Conservation (phyloP, 2,329 filamentous ascomycete genomes). For the Paecilomyces formosus region DNA sequence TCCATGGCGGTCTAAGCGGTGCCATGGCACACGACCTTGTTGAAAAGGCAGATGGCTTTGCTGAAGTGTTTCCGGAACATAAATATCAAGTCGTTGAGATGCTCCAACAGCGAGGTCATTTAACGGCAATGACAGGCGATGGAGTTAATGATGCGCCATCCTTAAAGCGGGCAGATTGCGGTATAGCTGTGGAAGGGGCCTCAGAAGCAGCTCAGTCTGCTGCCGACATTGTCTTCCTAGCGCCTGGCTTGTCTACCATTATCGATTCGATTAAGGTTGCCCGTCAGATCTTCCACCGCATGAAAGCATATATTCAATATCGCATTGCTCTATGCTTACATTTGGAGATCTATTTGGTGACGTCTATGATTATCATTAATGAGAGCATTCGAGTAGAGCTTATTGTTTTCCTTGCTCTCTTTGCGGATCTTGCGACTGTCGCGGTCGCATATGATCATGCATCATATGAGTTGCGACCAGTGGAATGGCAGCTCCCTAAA, state of each 20-base stretch:
- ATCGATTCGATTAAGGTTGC: constrained; percentile 67
- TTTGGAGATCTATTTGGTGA: constrained; percentile 68
- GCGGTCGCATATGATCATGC: constrained; percentile 78
- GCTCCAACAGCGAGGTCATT: constrained; percentile 63
- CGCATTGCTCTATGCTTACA: constrained; percentile 69
- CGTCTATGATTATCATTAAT: constrained; percentile 73
- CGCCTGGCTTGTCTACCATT: constrained; percentile 63
- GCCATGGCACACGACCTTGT: constrained; percentile 68
- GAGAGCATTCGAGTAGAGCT: constrained; percentile 67
- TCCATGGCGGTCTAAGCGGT: constrained; percentile 65
- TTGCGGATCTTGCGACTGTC: constrained; percentile 73
- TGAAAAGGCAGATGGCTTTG: constrained; percentile 66
- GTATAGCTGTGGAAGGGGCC: constrained; percentile 65
- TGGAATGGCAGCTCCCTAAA: constrained; percentile 76
- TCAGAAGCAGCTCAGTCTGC: constrained; percentile 67
- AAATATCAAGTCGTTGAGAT: constrained; percentile 71
- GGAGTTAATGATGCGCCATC: constrained; percentile 69
- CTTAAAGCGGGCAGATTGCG: constrained; percentile 66
- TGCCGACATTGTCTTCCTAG: constrained; percentile 67
- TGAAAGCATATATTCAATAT: constrained; percentile 73
- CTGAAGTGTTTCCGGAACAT: constrained; percentile 68
- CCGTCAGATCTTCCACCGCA: constrained; percentile 68
- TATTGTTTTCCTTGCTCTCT: constrained; percentile 72
- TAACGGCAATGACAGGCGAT: constrained; percentile 69
- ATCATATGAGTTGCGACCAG: constrained; percentile 67